Evolutionary conservation across 352 stramenopile genomes (phyloP).

Genomic region (Thraustochytrium striatum): DNA sequence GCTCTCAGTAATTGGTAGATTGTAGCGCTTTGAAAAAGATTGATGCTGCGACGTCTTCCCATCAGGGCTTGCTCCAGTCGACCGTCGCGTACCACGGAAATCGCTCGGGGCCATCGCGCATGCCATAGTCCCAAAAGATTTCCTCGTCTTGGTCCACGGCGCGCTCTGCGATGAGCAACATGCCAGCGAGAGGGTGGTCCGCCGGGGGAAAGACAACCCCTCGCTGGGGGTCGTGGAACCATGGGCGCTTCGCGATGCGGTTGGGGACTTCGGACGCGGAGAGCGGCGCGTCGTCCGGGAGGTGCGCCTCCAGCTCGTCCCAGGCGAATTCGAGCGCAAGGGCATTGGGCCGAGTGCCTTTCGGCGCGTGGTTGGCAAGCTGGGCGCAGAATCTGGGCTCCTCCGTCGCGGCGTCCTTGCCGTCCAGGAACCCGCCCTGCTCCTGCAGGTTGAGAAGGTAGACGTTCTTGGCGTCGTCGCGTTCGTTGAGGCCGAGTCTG

Average conservation of each 20-base stretch:
- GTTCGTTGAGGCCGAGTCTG: too few relatives aligned
- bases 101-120: not conserved
- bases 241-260: not conserved
- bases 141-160: not conserved
- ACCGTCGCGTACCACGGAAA: not conserved
- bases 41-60: too few relatives aligned
- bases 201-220: not conserved
- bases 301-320: not conserved
- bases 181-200: not conserved
- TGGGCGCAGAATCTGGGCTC: not conserved
- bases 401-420: not conserved
- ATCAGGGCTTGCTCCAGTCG: too few relatives aligned
- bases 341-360: not conserved
- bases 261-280: not conserved
- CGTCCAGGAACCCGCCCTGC: not conserved
- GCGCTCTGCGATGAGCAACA: not conserved
- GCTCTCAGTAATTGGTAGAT: too few relatives aligned
- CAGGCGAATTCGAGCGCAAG: not conserved
- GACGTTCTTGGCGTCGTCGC: not conserved
- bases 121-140: not conserved
- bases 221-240: not conserved
- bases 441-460: not conserved
- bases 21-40: too few relatives aligned
- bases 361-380: not conserved
- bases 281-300: too few relatives aligned